Base-by-base conservation (phyloP, 768 basidiomycete genomes). In the Auriscalpium orientale region DNA sequence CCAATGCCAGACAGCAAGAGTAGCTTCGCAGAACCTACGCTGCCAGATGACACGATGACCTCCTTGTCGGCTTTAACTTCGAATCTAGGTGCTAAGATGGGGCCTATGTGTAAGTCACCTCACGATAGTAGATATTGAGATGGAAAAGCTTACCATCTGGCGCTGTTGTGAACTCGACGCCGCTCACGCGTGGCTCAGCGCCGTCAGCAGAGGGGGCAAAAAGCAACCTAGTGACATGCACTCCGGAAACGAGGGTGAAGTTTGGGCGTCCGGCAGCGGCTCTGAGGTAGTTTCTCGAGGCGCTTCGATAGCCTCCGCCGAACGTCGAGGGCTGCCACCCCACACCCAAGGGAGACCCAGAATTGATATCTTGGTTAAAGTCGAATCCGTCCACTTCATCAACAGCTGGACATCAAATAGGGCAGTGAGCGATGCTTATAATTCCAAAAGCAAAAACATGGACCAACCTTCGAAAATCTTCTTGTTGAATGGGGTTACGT, bases 1-100 rank as follows among this genome's bases (percentile, higher is more conserved):
- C 65, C 66, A 13, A 54, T 13, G 3, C 22, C 6, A 5, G 10
- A 46, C 9, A 46, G 56, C 8, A 47, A 10, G 59, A 45, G 51
- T 20, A 64, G 53, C 11, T 63, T 54, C n/a, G 62, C 58, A 2
- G 62, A 53, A 28, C 46, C 51, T 36, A 62, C 56, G 33, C 38
- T 22, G 7, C 58, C 61, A 7, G 46, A 61, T 16, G 61, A 53
- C 2, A 62, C 33, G 38, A 62, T 56, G 34, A 56, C 50, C 22
- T 59, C 43, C 1, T 46, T 46, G 15, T 9, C 9, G 16, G 38
- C 38, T 16, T 16, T 9, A 40, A 40, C 38, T 16, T 40, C 38
- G 38, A 40, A 40, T 40, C 16, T 40, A 16, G 38, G 38, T 16
- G 38, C 38, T 40, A 16, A 40, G n/a, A 40, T 40, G 16, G 16